Conservation (phyloP, 192 early-diverging fungal genomes). For the Coemansia sp. region DNA sequence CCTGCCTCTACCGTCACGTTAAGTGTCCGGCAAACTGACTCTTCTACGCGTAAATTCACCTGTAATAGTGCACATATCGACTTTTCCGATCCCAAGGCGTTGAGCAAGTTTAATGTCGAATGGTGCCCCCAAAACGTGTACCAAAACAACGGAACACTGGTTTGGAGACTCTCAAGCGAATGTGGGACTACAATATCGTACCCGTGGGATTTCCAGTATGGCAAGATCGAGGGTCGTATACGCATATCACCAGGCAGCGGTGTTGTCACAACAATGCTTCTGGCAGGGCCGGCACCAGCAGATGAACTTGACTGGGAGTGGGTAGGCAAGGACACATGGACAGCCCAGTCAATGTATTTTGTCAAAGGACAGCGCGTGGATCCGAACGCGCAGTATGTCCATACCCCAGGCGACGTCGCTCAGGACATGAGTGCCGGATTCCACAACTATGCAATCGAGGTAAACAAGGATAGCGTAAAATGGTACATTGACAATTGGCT, state of each 20-base stretch:
- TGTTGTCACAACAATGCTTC: constrained; percentile 57
- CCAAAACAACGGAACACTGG: constrained; percentile 24
- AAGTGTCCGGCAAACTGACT: constrained; percentile 8
- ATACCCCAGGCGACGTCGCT: constrained; percentile 36
- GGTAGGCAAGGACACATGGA: constrained; percentile 58
- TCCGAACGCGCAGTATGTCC: constrained; percentile 21
- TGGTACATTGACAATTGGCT: constrained; percentile 60
- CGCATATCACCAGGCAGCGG: constrained; percentile 47
- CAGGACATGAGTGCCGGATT: constrained; percentile 44
- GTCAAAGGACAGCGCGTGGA: constrained; percentile 53
- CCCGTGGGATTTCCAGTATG: constrained; percentile 32
- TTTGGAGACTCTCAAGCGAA: constrained; percentile 35
- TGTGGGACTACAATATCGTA: constrained; percentile 50
- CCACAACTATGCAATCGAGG: constrained; percentile 63
- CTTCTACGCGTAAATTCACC: constrained; percentile 5
- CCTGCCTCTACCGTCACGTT: constrained; percentile 2
- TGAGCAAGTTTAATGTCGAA: constrained; percentile 36
- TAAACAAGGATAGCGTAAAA: constrained; percentile 52
- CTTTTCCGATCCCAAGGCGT: constrained; percentile 29
- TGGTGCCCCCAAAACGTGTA: constrained; percentile 54
- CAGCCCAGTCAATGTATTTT: constrained; percentile 58
- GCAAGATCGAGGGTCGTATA: constrained; percentile 43
- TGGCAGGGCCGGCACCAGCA: constrained; percentile 42
- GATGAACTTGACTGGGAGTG: constrained; percentile 69
- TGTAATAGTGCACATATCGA: constrained; percentile 32